A percentile compares a stretch with the other conserved stretches of the same genome.
These are phyloP conservation scores for Mangifera indica DNA, from an alignment of 345 rosid species.

Conservation along the genomic window DNA sequence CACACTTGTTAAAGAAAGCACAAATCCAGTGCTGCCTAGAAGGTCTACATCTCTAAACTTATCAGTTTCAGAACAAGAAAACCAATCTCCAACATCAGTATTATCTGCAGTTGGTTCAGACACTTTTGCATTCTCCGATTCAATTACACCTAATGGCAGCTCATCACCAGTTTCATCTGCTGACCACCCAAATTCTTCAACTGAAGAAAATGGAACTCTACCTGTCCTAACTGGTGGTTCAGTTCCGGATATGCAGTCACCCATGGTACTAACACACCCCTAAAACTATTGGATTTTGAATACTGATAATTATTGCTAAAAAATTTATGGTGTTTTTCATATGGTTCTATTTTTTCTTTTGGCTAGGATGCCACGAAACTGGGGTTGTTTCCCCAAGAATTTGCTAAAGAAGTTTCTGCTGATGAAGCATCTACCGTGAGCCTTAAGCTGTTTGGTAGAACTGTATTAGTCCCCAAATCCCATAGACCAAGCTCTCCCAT, in stretches of 20 bases:
- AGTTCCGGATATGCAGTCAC: slow-evolving; percentile 32
- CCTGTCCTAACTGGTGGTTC: slow-evolving; percentile 16
- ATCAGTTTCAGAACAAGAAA: slow-evolving; percentile 45
- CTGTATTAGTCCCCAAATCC: slow-evolving; percentile 46
- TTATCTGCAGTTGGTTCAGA: slow-evolving; percentile 59
- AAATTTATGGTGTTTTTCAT: neutral
- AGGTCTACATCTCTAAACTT: slow-evolving; percentile 48
- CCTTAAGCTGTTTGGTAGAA: slow-evolving; percentile 70
- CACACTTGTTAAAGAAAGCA: slow-evolving; percentile 24
- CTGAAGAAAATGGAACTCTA: slow-evolving; percentile 25
- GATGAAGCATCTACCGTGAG: slow-evolving; percentile 39
- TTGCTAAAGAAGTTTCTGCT: slow-evolving; percentile 22
- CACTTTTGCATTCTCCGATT: slow-evolving; percentile 42
- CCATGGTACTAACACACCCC: slow-evolving; percentile 30
- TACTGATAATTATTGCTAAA: neutral
- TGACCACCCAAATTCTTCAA: slow-evolving; percentile 15
- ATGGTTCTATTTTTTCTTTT: slow-evolving; percentile 4
- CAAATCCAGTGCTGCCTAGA: slow-evolving; percentile 25
- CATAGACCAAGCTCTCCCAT: slow-evolving; percentile 33
- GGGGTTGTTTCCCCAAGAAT: slow-evolving; percentile 30
- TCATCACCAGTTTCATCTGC: slow-evolving; percentile 52
- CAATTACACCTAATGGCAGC: slow-evolving; percentile 45
- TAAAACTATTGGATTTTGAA: neutral
- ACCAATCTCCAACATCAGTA: slow-evolving; percentile 61
- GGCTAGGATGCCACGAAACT: slow-evolving; percentile 37